Conservation (phyloP, 495 filamentous ascomycete species). For the Amphirosellinia nigrospora region DNA sequence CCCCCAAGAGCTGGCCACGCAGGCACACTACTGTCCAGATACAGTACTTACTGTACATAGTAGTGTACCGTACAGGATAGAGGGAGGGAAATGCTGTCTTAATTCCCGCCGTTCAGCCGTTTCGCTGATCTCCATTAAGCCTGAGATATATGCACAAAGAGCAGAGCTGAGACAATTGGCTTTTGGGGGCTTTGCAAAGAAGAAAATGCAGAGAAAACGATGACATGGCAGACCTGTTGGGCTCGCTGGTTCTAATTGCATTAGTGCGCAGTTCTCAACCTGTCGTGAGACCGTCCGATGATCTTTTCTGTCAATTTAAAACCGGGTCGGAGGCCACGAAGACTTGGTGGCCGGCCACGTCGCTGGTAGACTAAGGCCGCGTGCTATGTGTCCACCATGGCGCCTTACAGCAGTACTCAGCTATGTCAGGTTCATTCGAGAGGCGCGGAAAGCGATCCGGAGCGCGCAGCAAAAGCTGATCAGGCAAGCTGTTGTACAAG, state of each 20-base stretch:
- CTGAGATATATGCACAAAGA: conserved; percentile 4
- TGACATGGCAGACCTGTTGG: neutral
- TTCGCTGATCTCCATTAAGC: neutral
- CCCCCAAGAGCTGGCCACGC: conserved; percentile 17
- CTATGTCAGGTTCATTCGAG: neutral
- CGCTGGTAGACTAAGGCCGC: neutral
- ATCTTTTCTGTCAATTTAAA: conserved; percentile 9
- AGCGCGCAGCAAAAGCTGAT: neutral
- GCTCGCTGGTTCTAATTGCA: neutral
- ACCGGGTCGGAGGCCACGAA: conserved; percentile 1
- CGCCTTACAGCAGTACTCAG: neutral
- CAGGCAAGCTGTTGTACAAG: neutral
- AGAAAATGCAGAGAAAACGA: neutral
- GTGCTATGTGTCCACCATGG: conserved; percentile 4
- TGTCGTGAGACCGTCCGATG: conserved; percentile 5
- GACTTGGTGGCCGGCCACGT: conserved; percentile 24
- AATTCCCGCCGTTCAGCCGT: neutral
- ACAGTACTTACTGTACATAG: no score
- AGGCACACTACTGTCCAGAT: conserved; percentile 5
- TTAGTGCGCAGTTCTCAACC: neutral
- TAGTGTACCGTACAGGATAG: no score
- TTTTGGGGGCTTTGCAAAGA: neutral
- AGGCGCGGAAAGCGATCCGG: conserved; percentile 16
- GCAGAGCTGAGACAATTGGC: conserved; percentile 13
- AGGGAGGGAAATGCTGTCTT: neutral